These are phyloP conservation scores for Cryptococcus floricola DNA, from an alignment of 1,284 basidiomycete genomes.

Conservation along the genomic window DNA sequence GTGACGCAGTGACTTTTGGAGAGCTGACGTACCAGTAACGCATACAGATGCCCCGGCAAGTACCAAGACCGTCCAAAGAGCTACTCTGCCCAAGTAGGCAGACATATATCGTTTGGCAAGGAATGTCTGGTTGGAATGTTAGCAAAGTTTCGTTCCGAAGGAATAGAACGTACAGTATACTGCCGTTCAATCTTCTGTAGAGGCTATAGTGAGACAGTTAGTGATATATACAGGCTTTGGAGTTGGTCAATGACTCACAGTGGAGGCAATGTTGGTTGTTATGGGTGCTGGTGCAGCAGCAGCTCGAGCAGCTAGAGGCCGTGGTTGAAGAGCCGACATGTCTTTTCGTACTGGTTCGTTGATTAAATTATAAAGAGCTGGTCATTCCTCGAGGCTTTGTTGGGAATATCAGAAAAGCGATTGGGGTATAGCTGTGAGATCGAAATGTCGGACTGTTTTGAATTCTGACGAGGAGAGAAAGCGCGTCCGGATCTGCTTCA, in stretches of 20 bases:
- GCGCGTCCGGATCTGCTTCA: neutral
- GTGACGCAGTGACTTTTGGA: neutral
- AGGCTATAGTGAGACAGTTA: constrained; percentile 1
- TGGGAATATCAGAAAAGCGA: too few species aligned
- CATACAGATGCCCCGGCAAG: neutral
- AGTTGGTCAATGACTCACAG: neutral
- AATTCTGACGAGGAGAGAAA: neutral
- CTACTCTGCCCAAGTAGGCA: constrained; percentile 13
- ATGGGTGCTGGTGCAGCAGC: neutral
- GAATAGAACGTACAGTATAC: constrained; percentile 25
- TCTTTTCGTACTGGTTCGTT: neutral
- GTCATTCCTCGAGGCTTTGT: too few species aligned
- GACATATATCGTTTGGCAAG: constrained; percentile 29
- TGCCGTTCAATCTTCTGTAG: constrained; percentile 30
- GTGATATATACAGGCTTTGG: neutral
- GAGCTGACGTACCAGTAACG: constrained; percentile 12
- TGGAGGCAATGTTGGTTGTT: neutral
- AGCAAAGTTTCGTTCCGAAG: neutral
- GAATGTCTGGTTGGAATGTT: constrained; percentile 20
- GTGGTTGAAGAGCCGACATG: neutral
- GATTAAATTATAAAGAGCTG: too few species aligned
- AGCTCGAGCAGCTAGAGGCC: neutral
- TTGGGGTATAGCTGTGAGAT: too few species aligned
- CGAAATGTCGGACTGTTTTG: too few species aligned
- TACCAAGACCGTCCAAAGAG: constrained; percentile 16